Percentiles rank a stretch among this genome's conserved stretches.
Conservation (phyloP, 352 stramenopile genomes). For the Globisporangium nodosum region DNA sequence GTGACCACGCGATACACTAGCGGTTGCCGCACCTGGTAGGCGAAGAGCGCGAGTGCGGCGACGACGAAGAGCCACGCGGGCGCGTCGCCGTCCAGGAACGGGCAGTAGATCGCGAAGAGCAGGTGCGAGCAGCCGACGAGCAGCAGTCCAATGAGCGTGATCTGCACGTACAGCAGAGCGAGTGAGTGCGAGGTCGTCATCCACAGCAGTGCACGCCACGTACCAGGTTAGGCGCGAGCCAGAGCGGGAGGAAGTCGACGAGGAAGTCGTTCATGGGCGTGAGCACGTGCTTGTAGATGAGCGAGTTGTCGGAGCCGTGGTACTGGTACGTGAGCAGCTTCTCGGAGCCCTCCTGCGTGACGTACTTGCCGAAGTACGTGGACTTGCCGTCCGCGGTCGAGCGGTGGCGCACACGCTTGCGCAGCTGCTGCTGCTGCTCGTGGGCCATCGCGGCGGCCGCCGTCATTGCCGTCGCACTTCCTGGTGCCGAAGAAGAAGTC, state of each 20-base stretch:
- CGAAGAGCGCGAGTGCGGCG: constrained; percentile 55
- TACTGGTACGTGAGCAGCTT: constrained; percentile 86
- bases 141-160: constrained; percentile 70
- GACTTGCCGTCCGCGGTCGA: constrained; percentile 68
- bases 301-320: constrained; percentile 80
- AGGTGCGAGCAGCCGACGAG: constrained; percentile 56
- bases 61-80: constrained; percentile 67
- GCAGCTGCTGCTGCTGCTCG: constrained; percentile 31
- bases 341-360: constrained; percentile 77
- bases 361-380: constrained; percentile 88
- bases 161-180: constrained; percentile 22
- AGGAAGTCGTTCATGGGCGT: constrained; percentile 85
- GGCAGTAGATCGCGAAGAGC: constrained; percentile 66
- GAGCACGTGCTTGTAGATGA: constrained; percentile 85
- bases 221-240: constrained; percentile 78
- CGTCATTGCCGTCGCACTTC: no score
- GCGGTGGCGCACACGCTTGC: constrained; percentile 69
- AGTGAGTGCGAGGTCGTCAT: background rate
- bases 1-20: background rate
- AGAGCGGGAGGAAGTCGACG: constrained; percentile 67
- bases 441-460: constrained; percentile 13
- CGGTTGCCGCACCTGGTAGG: constrained; percentile 37
- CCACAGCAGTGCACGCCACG: constrained; percentile 3
- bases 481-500: background rate
- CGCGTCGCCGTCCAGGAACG: constrained; percentile 61